Conservation (phyloP, 1,139 yeast genomes). For the Blastobotrys persicus region DNA sequence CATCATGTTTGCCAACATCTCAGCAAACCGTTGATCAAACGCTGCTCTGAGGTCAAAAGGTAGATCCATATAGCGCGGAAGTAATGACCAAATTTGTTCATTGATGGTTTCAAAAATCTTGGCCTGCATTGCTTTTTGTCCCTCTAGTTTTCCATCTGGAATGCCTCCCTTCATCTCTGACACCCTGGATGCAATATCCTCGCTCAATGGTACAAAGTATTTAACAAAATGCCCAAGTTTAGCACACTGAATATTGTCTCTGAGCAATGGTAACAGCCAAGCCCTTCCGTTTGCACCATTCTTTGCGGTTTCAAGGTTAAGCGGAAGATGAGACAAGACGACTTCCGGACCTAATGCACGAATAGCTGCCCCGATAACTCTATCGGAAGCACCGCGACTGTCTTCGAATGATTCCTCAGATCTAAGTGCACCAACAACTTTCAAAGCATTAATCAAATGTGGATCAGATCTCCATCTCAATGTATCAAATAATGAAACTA, state of each 20-base stretch:
- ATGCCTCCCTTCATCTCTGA: constrained; percentile 39
- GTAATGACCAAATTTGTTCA: constrained; percentile 88
- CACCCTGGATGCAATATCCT: constrained; percentile 53
- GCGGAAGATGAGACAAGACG: constrained; percentile 70
- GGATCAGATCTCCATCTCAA: constrained; percentile 71
- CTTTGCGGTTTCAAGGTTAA: constrained; percentile 57
- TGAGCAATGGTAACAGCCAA: constrained; percentile 88
- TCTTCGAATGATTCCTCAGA: constrained; percentile 72
- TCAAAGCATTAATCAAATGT: constrained; percentile 62
- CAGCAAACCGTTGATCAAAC: constrained; percentile 76
- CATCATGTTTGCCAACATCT: constrained; percentile 66
- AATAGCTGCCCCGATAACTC: constrained; percentile 74
- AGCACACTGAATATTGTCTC: constrained; percentile 80
- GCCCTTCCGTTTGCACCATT: constrained; percentile 65
- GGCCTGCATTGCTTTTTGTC: constrained; percentile 51
- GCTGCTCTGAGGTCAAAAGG: constrained; percentile 67
- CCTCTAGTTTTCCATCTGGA: constrained; percentile 26
- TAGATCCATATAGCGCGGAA: constrained; percentile 86
- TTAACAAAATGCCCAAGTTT: constrained; percentile 59
- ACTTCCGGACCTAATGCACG: constrained; percentile 82
- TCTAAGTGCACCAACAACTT: constrained; percentile 82
- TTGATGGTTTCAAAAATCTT: constrained; percentile 79
- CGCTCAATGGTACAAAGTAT: constrained; percentile 66
- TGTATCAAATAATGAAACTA: constrained; percentile 61
- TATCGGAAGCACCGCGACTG: constrained; percentile 74